Percentiles rank a stretch among this genome's conserved stretches.
These are phyloP conservation scores for Microcyclospora pomicola DNA, from an alignment of 2,329 filamentous ascomycete genomes.

Conservation along the genomic window DNA sequence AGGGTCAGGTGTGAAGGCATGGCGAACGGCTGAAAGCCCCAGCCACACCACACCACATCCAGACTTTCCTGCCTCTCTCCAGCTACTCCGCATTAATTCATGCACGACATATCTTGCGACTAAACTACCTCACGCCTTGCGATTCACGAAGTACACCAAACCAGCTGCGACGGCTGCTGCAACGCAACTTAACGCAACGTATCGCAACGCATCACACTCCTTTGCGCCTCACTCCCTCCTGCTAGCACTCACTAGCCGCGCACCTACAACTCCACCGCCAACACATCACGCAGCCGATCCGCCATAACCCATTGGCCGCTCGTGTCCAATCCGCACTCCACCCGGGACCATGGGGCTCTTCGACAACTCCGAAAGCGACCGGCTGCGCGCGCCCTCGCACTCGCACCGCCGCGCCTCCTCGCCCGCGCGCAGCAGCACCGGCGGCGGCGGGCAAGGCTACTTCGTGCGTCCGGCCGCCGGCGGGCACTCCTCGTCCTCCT, in stretches of 20 bases:
- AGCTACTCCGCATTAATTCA: too few species aligned
- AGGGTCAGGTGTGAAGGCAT: too few species aligned
- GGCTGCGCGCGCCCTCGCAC: conserved; percentile 3
- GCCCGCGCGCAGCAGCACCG: conserved; percentile 8
- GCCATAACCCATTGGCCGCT: not conserved
- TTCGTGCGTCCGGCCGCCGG: conserved; percentile 12
- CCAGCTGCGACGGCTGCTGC: too few species aligned
- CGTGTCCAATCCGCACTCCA: too few species aligned
- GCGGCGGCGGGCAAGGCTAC: conserved; percentile 12
- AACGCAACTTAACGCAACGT: too few species aligned
- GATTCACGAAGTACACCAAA: too few species aligned
- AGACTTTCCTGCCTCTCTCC: too few species aligned
- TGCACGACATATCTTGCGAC: too few species aligned
- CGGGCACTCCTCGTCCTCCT: conserved; percentile 5
- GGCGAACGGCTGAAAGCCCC: too few species aligned
- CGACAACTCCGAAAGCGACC: conserved; percentile 16
- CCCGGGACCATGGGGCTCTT: conserved; percentile 18
- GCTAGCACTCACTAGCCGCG: not conserved
- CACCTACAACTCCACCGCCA: conserved; percentile 1
- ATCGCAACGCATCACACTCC: not conserved
- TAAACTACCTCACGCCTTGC: too few species aligned
- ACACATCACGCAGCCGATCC: conserved; percentile 1
- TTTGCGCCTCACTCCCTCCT: not conserved
- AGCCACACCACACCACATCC: too few species aligned
- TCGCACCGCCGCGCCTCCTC: conserved; percentile 8